Percentiles rank a stretch among this genome's conserved stretches.
These are phyloP conservation scores for Xylaria digitata DNA, from an alignment of 2,329 filamentous ascomycete species.

Conservation along the genomic window DNA sequence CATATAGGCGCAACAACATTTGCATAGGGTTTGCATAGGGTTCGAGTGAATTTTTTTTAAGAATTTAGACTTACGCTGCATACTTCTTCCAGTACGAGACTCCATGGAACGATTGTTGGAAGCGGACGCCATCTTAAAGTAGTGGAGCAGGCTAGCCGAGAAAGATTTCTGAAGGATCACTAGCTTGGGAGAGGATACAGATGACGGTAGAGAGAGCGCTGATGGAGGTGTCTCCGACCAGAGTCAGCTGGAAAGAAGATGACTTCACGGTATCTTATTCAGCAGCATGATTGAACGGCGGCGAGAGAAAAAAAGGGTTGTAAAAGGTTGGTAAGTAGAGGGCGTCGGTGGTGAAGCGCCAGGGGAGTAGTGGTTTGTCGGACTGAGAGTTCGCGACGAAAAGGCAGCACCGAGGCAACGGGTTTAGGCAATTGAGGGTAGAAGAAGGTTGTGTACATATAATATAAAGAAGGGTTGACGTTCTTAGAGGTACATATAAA, in stretches of 20 bases:
- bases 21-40: conserved; percentile 5
- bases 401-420: conserved; percentile 19
- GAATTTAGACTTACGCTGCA: conserved; percentile 76
- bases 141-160: conserved; percentile 34
- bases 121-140: conserved; percentile 47
- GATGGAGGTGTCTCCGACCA: conserved; percentile 45
- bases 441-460: conserved; percentile 24
- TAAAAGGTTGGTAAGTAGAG: conserved; percentile 12
- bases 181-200: conserved; percentile 18
- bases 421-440: conserved; percentile 26
- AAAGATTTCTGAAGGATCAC: conserved; percentile 22
- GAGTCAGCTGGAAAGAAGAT: conserved; percentile 48
- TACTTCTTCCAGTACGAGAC: conserved; percentile 79
- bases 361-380: conserved; percentile 20
- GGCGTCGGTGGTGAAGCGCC: conserved; percentile 20
- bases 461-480: conserved; percentile 22
- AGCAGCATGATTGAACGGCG: conserved; percentile 49
- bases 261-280: conserved; percentile 50
- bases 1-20: conserved; percentile 31
- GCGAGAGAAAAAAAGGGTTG: conserved; percentile 17
- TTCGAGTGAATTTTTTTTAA: conserved; percentile 15
- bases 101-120: conserved; percentile 69
- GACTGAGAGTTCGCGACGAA: conserved; percentile 27
- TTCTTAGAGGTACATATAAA: conserved; percentile 31
- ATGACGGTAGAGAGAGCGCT: conserved; percentile 20